Evolutionary conservation across 2,329 filamentous ascomycete species (phyloP), one percentile per base, ranked within the genome.

Genomic region (Colletotrichum falcatum): DNA sequence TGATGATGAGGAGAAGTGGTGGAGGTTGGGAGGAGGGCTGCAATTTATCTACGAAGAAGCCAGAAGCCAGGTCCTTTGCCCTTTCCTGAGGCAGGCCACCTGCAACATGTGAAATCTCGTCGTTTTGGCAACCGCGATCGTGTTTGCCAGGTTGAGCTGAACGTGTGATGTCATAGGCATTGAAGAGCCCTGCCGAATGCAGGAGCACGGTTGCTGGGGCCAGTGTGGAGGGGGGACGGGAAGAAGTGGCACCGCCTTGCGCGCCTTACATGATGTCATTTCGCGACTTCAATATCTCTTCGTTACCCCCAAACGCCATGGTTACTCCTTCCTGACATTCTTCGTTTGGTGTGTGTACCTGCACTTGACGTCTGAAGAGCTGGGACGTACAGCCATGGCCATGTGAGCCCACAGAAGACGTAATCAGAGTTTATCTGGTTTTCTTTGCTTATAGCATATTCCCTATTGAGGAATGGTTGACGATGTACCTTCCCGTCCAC

Each of bases 161-260:
- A 62, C 30, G 37, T 54, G 65, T 71, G 68, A 71, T 71, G 68
- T 71, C 68, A 71, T 71, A 46, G 44, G 44, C n/a, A 14, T 70
- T 67, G 56, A 49, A 56, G 44, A 49, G 56, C 12, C n/a, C 39
- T 66, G 61, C 56, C 51, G 28, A 55, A 42, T 61, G 63, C 54
- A 54, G 18, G 30, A 58, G 61, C 55, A 35, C 28, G 16, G 60
- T 11, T 46, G 42, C 8, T 12, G 37, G 46, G 46, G 61, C 37
- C 46, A 54, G 46, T 60, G 61, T 69, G 54, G 66, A 69, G 46
- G 46, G 44, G 42, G 42, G 35, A 53, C 33, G 46, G 48, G 61
- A 63, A 59, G 46, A 59, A 68, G 67, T 64, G 68, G 68, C 68
- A 37, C n/a, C 33, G 23, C 53, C 53, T 59, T 44, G 30, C 42